These are phyloP conservation scores for Lactarius indigo DNA, from an alignment of 768 basidiomycete genomes.

Conservation along the genomic window DNA sequence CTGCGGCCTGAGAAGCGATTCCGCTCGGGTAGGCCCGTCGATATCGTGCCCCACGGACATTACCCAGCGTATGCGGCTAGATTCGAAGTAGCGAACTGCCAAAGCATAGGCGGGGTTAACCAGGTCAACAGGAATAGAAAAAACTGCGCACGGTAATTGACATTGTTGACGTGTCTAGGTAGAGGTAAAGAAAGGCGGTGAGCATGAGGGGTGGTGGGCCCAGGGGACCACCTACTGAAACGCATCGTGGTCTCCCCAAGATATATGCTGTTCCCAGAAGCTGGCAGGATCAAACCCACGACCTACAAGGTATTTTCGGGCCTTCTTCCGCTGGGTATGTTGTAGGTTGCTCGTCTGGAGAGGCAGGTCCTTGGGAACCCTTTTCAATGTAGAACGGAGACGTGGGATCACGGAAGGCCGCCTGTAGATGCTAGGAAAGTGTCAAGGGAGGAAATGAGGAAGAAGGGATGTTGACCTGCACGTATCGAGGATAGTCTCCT, in stretches of 20 bases:
- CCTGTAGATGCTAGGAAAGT: constrained; percentile 49
- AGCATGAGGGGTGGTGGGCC: not conserved
- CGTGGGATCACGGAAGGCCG: constrained; percentile 56
- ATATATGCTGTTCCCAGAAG: constrained; percentile 77
- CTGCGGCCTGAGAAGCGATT: constrained; percentile 56
- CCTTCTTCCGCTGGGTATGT: constrained; percentile 36
- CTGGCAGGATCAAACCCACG: constrained; percentile 58
- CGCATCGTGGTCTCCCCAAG: constrained; percentile 77
- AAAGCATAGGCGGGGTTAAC: not conserved
- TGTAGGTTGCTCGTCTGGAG: constrained; percentile 45
- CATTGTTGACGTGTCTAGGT: constrained; percentile 73
- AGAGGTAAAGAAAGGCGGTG: not conserved
- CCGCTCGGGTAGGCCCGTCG: constrained; percentile 53
- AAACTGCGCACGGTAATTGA: constrained; percentile 54
- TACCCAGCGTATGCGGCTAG: constrained; percentile 70
- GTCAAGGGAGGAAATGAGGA: not conserved
- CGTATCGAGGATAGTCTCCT: constrained; percentile 13
- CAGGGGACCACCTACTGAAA: constrained; percentile 55
- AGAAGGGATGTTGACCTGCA: constrained; percentile 10
- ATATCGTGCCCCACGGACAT: constrained; percentile 51
- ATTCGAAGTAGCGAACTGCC: constrained; percentile 67
- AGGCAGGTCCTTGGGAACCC: constrained; percentile 55
- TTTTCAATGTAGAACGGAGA: constrained; percentile 66
- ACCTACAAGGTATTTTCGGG: constrained; percentile 40
- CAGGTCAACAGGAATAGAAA: not conserved